A percentile compares a stretch with the other conserved stretches of the same genome.
These are phyloP conservation scores for Typha latifolia DNA, from an alignment of 176 grass and related monocot genomes.

Conservation along the genomic window DNA sequence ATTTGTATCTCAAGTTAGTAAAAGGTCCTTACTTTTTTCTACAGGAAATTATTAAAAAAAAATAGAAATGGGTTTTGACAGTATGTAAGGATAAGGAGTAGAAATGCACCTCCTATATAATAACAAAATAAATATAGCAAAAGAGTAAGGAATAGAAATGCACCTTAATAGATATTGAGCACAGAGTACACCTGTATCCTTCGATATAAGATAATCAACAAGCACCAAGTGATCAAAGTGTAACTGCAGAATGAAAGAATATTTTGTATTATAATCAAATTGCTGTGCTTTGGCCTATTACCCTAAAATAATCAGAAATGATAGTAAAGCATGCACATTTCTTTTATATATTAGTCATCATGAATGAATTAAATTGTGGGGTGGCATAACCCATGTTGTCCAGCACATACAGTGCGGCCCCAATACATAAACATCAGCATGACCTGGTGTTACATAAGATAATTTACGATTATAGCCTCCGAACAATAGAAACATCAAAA, in stretches of 20 bases:
- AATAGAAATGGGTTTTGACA: conserved; percentile 7
- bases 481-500: conserved; percentile 1
- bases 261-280: conserved; percentile 8
- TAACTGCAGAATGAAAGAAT: conserved; percentile 53
- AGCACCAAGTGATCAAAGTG: conserved; percentile 93
- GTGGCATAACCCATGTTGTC: too few relatives aligned
- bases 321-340: too few relatives aligned
- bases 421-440: too few relatives aligned
- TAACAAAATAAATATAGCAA: neutral
- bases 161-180: conserved; percentile 82
- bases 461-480: too few relatives aligned
- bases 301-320: too few relatives aligned
- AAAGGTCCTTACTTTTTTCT: neutral
- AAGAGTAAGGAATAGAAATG: conserved; percentile 7
- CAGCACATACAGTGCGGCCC: too few relatives aligned
- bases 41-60: neutral
- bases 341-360: too few relatives aligned
- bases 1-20: too few relatives aligned
- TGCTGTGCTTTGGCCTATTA: neutral
- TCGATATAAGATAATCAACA: conserved; percentile 91
- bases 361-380: too few relatives aligned
- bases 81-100: too few relatives aligned
- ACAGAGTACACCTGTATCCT: conserved; percentile 70
- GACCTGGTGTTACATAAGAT: too few relatives aligned
- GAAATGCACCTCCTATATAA: neutral